These are phyloP conservation scores for Sechiopsis laciniata DNA, from an alignment of 306 rosid genomes.

Conservation along the genomic window DNA sequence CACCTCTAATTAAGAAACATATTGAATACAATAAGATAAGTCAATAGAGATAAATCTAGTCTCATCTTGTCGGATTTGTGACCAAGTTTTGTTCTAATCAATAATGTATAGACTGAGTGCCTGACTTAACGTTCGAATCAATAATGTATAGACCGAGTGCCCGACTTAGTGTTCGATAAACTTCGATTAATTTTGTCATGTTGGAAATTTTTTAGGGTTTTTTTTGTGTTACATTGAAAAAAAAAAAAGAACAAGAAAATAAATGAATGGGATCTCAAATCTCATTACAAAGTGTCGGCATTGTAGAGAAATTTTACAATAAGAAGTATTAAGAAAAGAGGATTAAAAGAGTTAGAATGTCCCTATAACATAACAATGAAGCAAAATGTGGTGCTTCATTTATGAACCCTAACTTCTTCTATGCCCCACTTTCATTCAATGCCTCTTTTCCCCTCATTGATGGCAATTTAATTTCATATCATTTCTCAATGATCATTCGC, in stretches of 20 bases:
- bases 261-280: neutral
- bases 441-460: neutral
- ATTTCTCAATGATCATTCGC: too few relatives aligned
- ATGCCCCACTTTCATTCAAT: constrained; percentile 12
- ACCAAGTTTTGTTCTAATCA: neutral
- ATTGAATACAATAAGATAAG: too few relatives aligned
- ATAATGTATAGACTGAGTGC: too few relatives aligned
- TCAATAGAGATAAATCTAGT: neutral
- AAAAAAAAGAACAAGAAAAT: neutral
- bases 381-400: constrained; percentile 12
- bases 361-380: neutral
- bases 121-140: too few relatives aligned
- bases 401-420: neutral
- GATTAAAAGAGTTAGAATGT: neutral
- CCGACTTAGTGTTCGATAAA: neutral
- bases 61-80: neutral
- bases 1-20: too few relatives aligned
- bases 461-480: too few relatives aligned
- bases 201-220: neutral
- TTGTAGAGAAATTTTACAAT: neutral
- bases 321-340: neutral
- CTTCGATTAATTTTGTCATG: neutral
- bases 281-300: neutral
- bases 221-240: too few relatives aligned
- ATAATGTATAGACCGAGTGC: too few relatives aligned